These are phyloP conservation scores for Leccinellum luteum DNA, from an alignment of 768 basidiomycete genomes.

Conservation along the genomic window DNA sequence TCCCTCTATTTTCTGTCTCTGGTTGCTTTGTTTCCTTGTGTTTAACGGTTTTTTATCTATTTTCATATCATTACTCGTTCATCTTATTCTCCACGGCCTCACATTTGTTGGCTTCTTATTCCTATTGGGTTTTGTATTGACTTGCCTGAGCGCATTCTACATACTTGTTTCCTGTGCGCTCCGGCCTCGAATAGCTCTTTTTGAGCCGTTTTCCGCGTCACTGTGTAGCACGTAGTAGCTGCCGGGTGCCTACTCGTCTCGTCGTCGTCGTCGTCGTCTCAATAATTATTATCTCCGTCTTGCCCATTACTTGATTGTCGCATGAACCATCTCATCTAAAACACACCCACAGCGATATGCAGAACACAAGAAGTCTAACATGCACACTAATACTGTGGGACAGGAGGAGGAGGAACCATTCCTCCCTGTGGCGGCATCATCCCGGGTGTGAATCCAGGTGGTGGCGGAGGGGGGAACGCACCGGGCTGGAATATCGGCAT, in stretches of 20 bases:
- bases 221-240: slow-evolving; percentile 34
- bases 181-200: slow-evolving; percentile 23
- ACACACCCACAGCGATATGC: no score
- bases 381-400: slow-evolving; percentile 30
- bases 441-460: slow-evolving; percentile 62
- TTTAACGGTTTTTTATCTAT: slow-evolving; percentile 29
- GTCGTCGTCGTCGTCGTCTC: slow-evolving; percentile 13
- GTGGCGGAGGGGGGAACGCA: slow-evolving; percentile 60
- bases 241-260: slow-evolving; percentile 33
- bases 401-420: slow-evolving; percentile 43
- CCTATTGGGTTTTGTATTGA: slow-evolving; percentile 18
- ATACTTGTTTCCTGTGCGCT: slow-evolving; percentile 31
- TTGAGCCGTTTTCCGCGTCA: slow-evolving; percentile 28
- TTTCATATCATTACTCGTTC: slow-evolving; percentile 28
- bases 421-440: slow-evolving; percentile 33
- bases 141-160: slow-evolving; percentile 26
- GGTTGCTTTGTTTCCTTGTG: slow-evolving; percentile 25
- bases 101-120: slow-evolving; percentile 30
- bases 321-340: no score
- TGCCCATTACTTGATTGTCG: no score
- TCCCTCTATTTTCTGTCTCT: slow-evolving; percentile 6
- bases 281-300: slow-evolving; percentile 23
- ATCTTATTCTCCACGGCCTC: slow-evolving; percentile 27
- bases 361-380: neutral
- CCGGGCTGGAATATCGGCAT: slow-evolving; percentile 44